Evolutionary conservation across 2,329 filamentous ascomycete species (phyloP), one percentile per base, ranked within the genome.

Genomic region (Phialocephala sp.): DNA sequence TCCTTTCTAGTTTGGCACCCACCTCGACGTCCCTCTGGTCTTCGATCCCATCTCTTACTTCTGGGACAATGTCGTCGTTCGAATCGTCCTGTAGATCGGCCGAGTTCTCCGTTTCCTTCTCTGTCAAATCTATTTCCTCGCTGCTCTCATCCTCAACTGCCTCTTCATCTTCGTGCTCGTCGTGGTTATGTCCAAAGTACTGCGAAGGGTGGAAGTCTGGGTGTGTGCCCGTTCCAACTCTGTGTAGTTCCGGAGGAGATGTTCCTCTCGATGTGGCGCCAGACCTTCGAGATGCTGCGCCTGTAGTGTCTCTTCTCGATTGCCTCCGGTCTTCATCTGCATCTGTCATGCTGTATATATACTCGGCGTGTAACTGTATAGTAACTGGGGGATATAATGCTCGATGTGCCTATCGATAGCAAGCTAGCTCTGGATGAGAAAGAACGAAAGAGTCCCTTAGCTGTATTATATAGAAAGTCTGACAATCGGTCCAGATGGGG

Each of bases 21-120:
- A 63, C 66, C 57, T 73, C 72, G 8, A 73, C 32, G 62, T 74
- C 72, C 63, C 70, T 63, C 54, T 73, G 61, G 37, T 69, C 66
- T 41, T 70, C 72, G 45, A 71, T 70, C 1, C 72, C 70, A 63
- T 70, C 71, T 45, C 67, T 56, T 4, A 72, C 71, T 60, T 72
- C 70, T 22, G 69, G 69, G 6, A 68, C 69, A 60, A 71, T 70
- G 4, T 59, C 47, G 11, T 45, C 67, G 2, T 45, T 37, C 4
- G 56, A 60, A 9, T 59, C 64, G 36, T 66, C 63, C 55, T 57
- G 36, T 14, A 60, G 37, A 14, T 68, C 64, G 11, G 50, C 18
- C 27, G 55, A 39, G 41, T 62, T 52, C 15, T 70, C 61, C 22
- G 27, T n/a, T 32, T 69, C 69, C 20, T 66, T 68, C 62, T 70